phyloP scores from a whole-genome alignment of 148 eudicot species.

The Silene conica region DNA sequence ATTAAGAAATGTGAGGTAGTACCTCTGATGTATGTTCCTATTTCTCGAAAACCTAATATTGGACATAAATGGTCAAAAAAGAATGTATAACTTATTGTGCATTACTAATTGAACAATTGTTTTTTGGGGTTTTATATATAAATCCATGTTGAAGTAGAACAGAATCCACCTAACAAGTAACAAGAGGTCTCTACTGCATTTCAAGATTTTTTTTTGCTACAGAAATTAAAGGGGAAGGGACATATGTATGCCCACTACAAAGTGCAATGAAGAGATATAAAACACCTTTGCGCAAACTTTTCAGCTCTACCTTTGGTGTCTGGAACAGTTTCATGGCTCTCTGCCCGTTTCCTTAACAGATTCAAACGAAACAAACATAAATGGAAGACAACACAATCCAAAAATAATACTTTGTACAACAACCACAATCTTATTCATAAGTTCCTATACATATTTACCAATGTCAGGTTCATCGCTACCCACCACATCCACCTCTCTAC shows the following conservation, averaged over 20 bases:
- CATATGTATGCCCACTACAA: not conserved
- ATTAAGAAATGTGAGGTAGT: too few species aligned
- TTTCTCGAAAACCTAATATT: too few species aligned
- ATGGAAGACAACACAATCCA: not conserved
- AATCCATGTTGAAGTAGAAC: not conserved
- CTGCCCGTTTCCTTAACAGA: conserved; percentile 70
- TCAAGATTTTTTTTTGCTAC: not conserved
- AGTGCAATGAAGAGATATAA: not conserved
- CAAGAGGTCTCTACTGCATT: not conserved
- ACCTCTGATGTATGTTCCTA: too few species aligned
- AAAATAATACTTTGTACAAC: not conserved
- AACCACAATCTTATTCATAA: not conserved
- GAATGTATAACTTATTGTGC: not conserved
- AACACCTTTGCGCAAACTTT: conserved; percentile 83
- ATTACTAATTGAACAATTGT: not conserved
- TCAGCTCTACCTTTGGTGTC: conserved; percentile 79
- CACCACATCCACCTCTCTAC: not conserved
- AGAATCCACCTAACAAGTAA: not conserved
- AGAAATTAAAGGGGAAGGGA: not conserved
- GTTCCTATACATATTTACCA: not conserved
- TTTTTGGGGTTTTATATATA: not conserved
- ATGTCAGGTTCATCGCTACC: not conserved
- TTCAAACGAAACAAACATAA: not conserved
- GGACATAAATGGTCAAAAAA: not conserved
- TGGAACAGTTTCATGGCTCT: conserved; percentile 69